phyloP scores from a whole-genome alignment of 2,329 filamentous ascomycete genomes.

The Trichoderma cornu-damae region DNA sequence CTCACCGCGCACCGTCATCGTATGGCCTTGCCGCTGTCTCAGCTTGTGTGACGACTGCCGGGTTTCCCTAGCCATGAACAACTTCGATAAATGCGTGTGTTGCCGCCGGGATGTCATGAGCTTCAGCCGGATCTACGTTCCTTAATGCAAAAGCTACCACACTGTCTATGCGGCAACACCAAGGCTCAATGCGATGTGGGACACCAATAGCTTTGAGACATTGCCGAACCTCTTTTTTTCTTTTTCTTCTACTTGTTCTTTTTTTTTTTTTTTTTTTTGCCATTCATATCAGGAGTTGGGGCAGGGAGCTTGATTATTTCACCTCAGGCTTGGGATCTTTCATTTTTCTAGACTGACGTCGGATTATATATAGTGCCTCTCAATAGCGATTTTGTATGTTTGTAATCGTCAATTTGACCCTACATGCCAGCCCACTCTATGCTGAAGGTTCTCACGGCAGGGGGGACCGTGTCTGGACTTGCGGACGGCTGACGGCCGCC shows the following conservation, averaged over 20 bases:
- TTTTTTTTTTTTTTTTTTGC: neutral
- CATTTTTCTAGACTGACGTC: conserved; percentile 12
- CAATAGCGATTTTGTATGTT: neutral
- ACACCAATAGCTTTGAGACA: neutral
- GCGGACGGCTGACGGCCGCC: conserved; percentile 56
- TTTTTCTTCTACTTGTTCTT: neutral
- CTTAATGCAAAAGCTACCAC: conserved; percentile 40
- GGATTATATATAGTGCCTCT: neutral
- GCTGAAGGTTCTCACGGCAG: conserved; percentile 65
- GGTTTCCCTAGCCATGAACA: conserved; percentile 90
- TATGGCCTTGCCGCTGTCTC: conserved; percentile 94
- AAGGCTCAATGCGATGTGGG: neutral
- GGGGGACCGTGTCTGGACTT: conserved; percentile 21
- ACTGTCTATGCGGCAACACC: neutral
- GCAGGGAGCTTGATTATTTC: neutral
- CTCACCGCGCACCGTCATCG: conserved; percentile 77
- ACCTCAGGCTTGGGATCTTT: neutral
- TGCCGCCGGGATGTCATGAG: conserved; percentile 83
- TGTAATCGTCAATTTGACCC: neutral
- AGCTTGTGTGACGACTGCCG: conserved; percentile 93
- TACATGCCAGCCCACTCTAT: conserved; percentile 95
- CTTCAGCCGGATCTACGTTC: conserved; percentile 88
- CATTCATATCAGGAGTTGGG: conserved; percentile 3
- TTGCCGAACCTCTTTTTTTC: neutral
- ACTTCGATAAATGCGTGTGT: conserved; percentile 94